Evolutionary conservation across 2,329 filamentous ascomycete species (phyloP), one percentile per base, ranked within the genome.

Genomic region (Epichloe festucae): DNA sequence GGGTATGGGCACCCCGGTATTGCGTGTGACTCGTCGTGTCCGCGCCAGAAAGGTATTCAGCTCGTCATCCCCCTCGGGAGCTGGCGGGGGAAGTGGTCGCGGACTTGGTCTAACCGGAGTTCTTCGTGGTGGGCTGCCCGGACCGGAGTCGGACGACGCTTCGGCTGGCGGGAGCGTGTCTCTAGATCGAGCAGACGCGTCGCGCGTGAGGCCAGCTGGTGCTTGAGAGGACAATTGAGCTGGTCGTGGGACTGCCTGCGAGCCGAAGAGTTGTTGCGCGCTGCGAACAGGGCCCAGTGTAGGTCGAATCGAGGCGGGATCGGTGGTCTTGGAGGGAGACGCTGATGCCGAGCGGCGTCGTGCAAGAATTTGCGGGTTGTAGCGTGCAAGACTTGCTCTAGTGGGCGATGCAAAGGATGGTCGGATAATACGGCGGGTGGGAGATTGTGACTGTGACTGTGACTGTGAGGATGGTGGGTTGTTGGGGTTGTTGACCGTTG

Each of bases 371-470:
- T 80, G 74, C 0, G 81, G 78, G 54, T 84, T 78, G 46, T 78
- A 75, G 56, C 78, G 76, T 52, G 80, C 72, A 14, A 85, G 66
- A 58, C 80, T 86, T 12, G 82, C 74, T 61, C 74, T 79, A 0
- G 82, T 85, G 0, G 84, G 82, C n/a, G 82, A 84, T 50, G 78
- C 78, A 60, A 81, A 85, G 1, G 81, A 84, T 1, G 77, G 74
- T 1, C 73, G 73, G 46, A 60, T 60, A 35, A 60, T 60, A 35
- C 59, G 64, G 53, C 58, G 63, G 38, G 61, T 45, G 46, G 55
- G 39, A 10, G 52, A 38, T 11, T 36, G 45, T 27, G 34, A 34
- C 8, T 45, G 45, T 27, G 34, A 34, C 8, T 45, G 45, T 40
- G 36, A 48, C 21, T 49, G 52, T 5, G 53, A 58, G 17, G 57